phyloP scores from a whole-genome alignment of 805 yeast genomes.

The Dipodascus geniculatus region DNA sequence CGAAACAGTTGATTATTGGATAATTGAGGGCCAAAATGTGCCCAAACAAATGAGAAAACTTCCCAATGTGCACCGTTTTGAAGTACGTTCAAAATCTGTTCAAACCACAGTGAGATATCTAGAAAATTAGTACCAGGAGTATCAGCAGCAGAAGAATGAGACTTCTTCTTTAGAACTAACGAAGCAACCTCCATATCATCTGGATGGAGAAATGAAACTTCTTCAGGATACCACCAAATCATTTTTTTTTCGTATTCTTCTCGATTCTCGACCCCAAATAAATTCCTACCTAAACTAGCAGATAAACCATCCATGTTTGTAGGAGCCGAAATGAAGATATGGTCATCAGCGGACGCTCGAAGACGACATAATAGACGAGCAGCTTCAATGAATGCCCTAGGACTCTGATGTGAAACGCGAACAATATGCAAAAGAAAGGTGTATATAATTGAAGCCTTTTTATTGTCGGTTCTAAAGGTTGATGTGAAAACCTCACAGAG shows the following conservation, averaged over 20 bases:
- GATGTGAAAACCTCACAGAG: slow-evolving; percentile 24
- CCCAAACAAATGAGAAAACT: slow-evolving; percentile 49
- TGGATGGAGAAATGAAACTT: slow-evolving; percentile 36
- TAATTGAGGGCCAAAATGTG: slow-evolving; percentile 62
- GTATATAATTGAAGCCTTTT: slow-evolving; percentile 26
- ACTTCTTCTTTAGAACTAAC: slow-evolving; percentile 12
- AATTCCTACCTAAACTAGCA: slow-evolving; percentile 44
- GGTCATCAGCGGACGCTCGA: slow-evolving; percentile 35
- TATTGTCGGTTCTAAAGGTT: slow-evolving; percentile 29
- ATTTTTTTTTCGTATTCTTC: slow-evolving; percentile 14
- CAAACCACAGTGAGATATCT: slow-evolving; percentile 42
- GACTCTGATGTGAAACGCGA: slow-evolving; percentile 8
- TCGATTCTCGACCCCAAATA: slow-evolving; percentile 15
- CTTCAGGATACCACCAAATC: slow-evolving; percentile 55
- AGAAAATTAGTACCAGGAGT: slow-evolving; percentile 20
- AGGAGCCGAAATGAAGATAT: slow-evolving; percentile 40
- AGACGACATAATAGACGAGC: slow-evolving; percentile 45
- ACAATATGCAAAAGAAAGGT: slow-evolving; percentile 20
- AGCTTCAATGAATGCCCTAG: slow-evolving; percentile 28
- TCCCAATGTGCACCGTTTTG: slow-evolving; percentile 57
- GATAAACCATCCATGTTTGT: slow-evolving; percentile 57
- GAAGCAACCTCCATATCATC: slow-evolving; percentile 33
- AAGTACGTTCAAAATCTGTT: slow-evolving; percentile 37
- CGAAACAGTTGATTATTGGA: slow-evolving; percentile 44
- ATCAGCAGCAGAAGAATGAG: slow-evolving; percentile 5